A percentile compares a stretch with the other conserved stretches of the same genome.
phyloP scores from a whole-genome alignment of 2,329 filamentous ascomycete species.

The Phialemoniopsis sp. region DNA sequence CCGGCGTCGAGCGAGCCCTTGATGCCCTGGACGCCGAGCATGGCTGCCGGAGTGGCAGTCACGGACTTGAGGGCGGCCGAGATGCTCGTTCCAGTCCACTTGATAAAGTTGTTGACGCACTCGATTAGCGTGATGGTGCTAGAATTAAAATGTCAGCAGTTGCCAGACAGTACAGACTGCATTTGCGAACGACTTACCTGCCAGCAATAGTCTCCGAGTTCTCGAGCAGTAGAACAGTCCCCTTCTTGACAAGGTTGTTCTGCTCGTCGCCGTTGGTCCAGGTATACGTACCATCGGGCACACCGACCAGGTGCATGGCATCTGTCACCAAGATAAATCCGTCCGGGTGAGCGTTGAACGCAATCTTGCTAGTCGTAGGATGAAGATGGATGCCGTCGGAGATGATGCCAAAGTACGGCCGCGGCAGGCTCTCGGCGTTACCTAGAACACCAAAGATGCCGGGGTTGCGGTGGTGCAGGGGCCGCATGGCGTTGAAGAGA shows the following conservation, averaged over 20 bases:
- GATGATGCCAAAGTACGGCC: constrained; percentile 85
- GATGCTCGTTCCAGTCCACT: constrained; percentile 66
- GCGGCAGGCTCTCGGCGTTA: constrained; percentile 48
- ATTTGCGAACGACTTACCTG: constrained; percentile 42
- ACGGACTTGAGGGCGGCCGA: constrained; percentile 68
- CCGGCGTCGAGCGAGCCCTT: constrained; percentile 65
- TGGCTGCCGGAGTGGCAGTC: constrained; percentile 70
- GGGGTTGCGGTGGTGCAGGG: constrained; percentile 85
- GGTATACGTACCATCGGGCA: constrained; percentile 78
- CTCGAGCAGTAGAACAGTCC: constrained; percentile 69
- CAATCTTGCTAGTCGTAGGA: constrained; percentile 83
- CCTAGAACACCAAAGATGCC: constrained; percentile 86
- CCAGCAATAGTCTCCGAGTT: constrained; percentile 77
- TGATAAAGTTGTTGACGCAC: constrained; percentile 77
- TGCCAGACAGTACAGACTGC: too few relatives aligned
- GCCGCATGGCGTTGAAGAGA: constrained; percentile 90
- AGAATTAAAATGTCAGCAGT: neutral
- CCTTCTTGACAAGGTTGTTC: constrained; percentile 63
- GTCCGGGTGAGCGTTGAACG: constrained; percentile 78
- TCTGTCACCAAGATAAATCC: constrained; percentile 90
- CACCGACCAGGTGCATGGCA: constrained; percentile 81
- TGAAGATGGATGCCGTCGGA: constrained; percentile 89
- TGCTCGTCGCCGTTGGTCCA: constrained; percentile 72
- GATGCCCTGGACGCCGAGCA: constrained; percentile 62
- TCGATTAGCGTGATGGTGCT: constrained; percentile 72